phyloP scores from a whole-genome alignment of 2,329 filamentous ascomycete species.

The Orbilia oligospora region DNA sequence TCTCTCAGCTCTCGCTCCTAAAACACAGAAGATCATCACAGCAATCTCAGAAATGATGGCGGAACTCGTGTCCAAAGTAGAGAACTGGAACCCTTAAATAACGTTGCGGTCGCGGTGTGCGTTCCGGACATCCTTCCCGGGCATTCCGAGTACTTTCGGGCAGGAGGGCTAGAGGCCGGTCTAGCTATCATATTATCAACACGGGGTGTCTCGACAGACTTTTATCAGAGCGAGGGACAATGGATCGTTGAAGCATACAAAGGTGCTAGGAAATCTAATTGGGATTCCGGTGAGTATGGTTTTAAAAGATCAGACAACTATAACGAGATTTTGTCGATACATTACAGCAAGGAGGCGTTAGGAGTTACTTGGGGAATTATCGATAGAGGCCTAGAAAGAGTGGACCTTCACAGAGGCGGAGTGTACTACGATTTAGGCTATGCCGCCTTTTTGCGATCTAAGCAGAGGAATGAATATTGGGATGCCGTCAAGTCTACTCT shows the following conservation, averaged over 20 bases:
- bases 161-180: slow-evolving; percentile 2
- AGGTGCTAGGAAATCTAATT: neutral
- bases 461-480: slow-evolving; percentile 1
- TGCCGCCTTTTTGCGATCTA: neutral
- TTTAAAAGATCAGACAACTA: neutral
- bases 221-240: neutral
- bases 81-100: slow-evolving; percentile 12
- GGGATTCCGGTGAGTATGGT: neutral
- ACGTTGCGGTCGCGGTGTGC: slow-evolving; percentile 1
- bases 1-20: slow-evolving; percentile 10
- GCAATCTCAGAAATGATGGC: slow-evolving; percentile 20
- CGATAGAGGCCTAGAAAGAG: slow-evolving; percentile 1
- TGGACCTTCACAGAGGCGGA: neutral
- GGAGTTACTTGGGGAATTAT: slow-evolving; percentile 3
- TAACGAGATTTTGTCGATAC: neutral
- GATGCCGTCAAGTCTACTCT: slow-evolving; percentile 5
- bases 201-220: neutral
- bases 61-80: slow-evolving; percentile 2
- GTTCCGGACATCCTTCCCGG: neutral
- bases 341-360: slow-evolving; percentile 7
- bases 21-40: slow-evolving; percentile 8
- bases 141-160: neutral
- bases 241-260: neutral
- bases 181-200: slow-evolving; percentile 3
- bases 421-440: neutral